Conservation (phyloP, 2,329 filamentous ascomycete species). For the Tolypocladium amazonense region DNA sequence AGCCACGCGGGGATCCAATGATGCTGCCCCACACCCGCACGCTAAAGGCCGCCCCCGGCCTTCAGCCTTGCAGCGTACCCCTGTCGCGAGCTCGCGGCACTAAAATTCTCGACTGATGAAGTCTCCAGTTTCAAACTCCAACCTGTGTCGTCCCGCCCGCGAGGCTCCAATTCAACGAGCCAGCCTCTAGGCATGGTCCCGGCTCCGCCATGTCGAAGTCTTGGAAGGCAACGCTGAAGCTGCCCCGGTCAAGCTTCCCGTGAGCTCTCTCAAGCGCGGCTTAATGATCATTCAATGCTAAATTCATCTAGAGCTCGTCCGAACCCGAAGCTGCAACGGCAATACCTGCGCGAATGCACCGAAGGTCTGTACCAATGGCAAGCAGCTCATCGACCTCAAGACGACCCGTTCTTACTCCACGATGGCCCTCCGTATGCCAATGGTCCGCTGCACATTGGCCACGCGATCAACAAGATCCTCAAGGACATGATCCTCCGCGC, state of each 20-base stretch:
- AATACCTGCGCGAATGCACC: constrained; percentile 66
- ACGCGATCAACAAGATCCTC: constrained; percentile 92
- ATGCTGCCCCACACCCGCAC: background rate
- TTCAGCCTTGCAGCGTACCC: background rate
- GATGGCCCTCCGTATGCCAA: constrained; percentile 98
- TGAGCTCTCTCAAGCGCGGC: constrained; percentile 23
- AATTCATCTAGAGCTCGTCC: constrained; percentile 36
- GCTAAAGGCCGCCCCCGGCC: background rate
- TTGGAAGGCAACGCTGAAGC: constrained; percentile 64
- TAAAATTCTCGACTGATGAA: background rate
- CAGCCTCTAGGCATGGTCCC: constrained; percentile 15
- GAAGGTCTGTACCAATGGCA: constrained; percentile 92
- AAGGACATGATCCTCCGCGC: constrained; percentile 88
- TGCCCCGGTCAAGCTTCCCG: constrained; percentile 68
- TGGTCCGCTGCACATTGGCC: constrained; percentile 80
- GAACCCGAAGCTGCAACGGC: constrained; percentile 33
- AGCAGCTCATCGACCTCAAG: constrained; percentile 39
- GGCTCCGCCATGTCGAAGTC: constrained; percentile 37
- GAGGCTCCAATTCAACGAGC: constrained; percentile 5
- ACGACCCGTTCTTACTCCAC: constrained; percentile 67
- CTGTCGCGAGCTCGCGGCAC: background rate
- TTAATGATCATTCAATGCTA: background rate
- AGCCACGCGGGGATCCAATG: background rate
- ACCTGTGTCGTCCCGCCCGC: constrained; percentile 2
- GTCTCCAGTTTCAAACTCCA: background rate